phyloP scores from a whole-genome alignment of 148 eudicot species.

The Hydrangea macrophylla region DNA sequence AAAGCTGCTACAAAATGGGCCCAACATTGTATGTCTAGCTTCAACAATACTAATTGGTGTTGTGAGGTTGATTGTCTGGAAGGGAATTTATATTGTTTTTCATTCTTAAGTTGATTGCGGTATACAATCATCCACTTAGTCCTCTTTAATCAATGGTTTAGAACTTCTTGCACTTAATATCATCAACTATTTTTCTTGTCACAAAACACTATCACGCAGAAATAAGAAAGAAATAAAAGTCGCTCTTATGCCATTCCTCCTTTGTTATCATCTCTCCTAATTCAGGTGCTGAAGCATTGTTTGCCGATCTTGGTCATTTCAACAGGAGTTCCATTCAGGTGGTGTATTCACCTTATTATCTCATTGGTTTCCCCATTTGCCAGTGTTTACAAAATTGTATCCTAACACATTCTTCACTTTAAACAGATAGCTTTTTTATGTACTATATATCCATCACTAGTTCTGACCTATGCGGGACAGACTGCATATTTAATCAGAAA shows the following conservation, averaged over 20 bases:
- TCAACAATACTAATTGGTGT: no score
- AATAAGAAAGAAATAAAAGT: no score
- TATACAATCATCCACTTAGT: constrained; percentile 1
- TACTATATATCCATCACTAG: constrained; percentile 63
- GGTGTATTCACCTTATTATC: neutral
- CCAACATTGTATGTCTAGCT: no score
- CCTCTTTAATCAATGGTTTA: constrained; percentile 3
- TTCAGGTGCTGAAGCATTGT: constrained; percentile 74
- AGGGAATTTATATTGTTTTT: no score
- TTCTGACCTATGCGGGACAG: constrained; percentile 73
- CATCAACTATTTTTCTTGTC: neutral
- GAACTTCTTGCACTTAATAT: neutral
- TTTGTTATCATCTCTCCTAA: neutral
- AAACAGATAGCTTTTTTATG: constrained; percentile 56
- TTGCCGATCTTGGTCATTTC: constrained; percentile 76
- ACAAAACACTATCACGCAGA: neutral
- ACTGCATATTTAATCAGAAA: constrained; percentile 67
- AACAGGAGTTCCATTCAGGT: constrained; percentile 61
- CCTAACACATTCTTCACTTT: constrained; percentile 3
- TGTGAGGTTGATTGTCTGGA: no score
- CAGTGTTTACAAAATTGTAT: neutral
- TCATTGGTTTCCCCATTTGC: neutral
- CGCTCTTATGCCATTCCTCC: neutral
- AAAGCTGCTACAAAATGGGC: no score
- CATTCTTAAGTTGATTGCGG: neutral